A percentile compares a stretch with the other conserved stretches of the same genome.
Evolutionary conservation across 1,139 yeast genomes (phyloP).

Genomic region (Yamadazyma songkhlaensis): DNA sequence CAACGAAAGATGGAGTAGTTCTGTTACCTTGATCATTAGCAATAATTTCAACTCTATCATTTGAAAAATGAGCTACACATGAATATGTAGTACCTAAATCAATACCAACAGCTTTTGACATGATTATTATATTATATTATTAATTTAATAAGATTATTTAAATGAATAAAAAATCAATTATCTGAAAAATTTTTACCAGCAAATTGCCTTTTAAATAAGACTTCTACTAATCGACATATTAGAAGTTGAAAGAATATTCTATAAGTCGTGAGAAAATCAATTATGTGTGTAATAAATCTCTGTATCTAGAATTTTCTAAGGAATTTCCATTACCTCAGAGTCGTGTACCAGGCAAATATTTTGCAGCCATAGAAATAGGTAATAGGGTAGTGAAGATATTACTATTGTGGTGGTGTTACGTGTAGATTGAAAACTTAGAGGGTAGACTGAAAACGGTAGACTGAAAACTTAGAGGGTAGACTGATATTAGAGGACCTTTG

Average conservation of each 20-base stretch:
- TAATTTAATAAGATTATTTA: not conserved
- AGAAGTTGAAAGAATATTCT: slow-evolving; percentile 4
- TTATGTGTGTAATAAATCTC: not conserved
- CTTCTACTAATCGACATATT: not conserved
- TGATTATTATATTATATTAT: slow-evolving; percentile 4
- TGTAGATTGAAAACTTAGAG: too few species aligned
- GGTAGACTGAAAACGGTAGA: too few species aligned
- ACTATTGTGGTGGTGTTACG: too few species aligned
- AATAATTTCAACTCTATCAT: slow-evolving; percentile 80
- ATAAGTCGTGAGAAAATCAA: not conserved
- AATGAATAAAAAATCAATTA: not conserved
- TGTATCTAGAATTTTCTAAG: not conserved
- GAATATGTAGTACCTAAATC: slow-evolving; percentile 99
- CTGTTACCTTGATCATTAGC: slow-evolving; percentile 99
- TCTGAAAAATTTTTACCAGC: slow-evolving; percentile 1
- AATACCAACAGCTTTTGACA: slow-evolving; percentile 85
- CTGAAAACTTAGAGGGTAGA: too few species aligned
- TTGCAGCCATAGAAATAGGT: slow-evolving; percentile 1
- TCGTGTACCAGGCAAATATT: not conserved
- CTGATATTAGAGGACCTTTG: too few species aligned
- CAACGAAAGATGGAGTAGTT: slow-evolving; percentile 97
- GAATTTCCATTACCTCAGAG: not conserved
- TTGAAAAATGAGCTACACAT: slow-evolving; percentile 95
- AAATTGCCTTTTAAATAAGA: not conserved
- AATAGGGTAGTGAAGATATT: too few species aligned